These are phyloP conservation scores for Ceratocystis alfenasii DNA, from an alignment of 2,329 filamentous ascomycete species.

Conservation along the genomic window DNA sequence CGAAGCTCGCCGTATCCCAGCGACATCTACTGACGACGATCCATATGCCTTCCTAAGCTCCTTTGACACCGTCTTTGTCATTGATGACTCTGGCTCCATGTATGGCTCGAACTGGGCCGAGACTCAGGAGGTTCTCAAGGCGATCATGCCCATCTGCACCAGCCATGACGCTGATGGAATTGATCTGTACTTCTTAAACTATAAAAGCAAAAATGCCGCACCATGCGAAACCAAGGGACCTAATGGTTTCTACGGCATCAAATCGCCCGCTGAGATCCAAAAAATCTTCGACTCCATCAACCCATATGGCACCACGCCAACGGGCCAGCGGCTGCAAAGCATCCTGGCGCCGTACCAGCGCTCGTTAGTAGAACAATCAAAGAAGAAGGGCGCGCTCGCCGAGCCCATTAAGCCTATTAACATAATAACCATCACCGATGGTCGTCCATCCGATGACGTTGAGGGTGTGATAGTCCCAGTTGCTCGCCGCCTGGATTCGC, in stretches of 20 bases:
- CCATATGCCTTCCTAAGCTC: slow-evolving; percentile 61
- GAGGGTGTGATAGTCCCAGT: slow-evolving; percentile 54
- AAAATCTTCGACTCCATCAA: slow-evolving; percentile 57
- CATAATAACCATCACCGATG: slow-evolving; percentile 88
- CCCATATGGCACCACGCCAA: slow-evolving; percentile 60
- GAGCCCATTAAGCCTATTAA: slow-evolving; percentile 61
- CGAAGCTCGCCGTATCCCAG: slow-evolving; percentile 21
- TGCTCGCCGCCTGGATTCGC: slow-evolving; percentile 57
- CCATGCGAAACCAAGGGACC: slow-evolving; percentile 29
- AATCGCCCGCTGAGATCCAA: slow-evolving; percentile 43
- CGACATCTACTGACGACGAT: slow-evolving; percentile 42
- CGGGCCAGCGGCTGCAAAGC: slow-evolving; percentile 54
- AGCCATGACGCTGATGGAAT: slow-evolving; percentile 70
- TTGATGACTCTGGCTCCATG: slow-evolving; percentile 92
- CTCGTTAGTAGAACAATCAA: slow-evolving; percentile 25
- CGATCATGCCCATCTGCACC: slow-evolving; percentile 74
- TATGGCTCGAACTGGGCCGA: slow-evolving; percentile 63
- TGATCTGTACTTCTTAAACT: slow-evolving; percentile 85
- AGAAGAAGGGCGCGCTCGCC: background rate
- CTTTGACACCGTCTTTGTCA: slow-evolving; percentile 82
- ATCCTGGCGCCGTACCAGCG: slow-evolving; percentile 58
- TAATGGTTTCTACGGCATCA: slow-evolving; percentile 54
- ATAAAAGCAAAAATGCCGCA: slow-evolving; percentile 27
- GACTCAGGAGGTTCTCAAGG: slow-evolving; percentile 53
- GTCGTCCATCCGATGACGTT: slow-evolving; percentile 66